phyloP scores from a whole-genome alignment of 2,329 filamentous ascomycete genomes.

The Oidium heveae region DNA sequence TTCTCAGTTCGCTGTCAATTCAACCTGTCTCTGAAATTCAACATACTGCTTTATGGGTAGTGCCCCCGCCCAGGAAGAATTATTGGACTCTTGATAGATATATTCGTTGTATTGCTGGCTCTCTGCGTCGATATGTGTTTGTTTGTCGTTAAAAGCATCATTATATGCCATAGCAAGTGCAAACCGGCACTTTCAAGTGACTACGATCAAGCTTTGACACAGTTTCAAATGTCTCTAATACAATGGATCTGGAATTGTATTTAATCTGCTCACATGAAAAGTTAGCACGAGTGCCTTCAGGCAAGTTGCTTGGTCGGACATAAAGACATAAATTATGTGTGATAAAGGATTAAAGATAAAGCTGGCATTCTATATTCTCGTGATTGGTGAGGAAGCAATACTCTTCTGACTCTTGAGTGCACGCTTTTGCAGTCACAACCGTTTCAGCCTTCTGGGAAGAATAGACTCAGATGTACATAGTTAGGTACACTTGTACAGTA shows the following conservation, averaged over 20 bases:
- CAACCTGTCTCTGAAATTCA: not conserved
- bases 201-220: not conserved
- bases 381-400: no score
- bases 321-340: no score
- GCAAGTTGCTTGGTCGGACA: not conserved
- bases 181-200: constrained; percentile 2
- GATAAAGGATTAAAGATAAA: no score
- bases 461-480: not conserved
- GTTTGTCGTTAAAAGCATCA: constrained; percentile 43
- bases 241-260: not conserved
- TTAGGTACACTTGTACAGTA: not conserved
- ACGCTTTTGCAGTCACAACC: no score
- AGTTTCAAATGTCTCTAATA: not conserved
- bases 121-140: constrained; percentile 33
- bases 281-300: not conserved
- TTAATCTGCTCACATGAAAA: not conserved
- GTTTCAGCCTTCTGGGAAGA: no score
- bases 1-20: constrained; percentile 1
- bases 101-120: constrained; percentile 40
- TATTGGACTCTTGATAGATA: constrained; percentile 72
- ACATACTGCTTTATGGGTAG: constrained; percentile 77
- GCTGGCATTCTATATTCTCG: no score
- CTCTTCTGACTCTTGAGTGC: no score
- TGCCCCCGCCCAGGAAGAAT: constrained; percentile 73
- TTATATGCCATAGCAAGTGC: constrained; percentile 45